These are phyloP conservation scores for Suillus sp. DNA, from an alignment of 768 basidiomycete genomes.

Conservation along the genomic window DNA sequence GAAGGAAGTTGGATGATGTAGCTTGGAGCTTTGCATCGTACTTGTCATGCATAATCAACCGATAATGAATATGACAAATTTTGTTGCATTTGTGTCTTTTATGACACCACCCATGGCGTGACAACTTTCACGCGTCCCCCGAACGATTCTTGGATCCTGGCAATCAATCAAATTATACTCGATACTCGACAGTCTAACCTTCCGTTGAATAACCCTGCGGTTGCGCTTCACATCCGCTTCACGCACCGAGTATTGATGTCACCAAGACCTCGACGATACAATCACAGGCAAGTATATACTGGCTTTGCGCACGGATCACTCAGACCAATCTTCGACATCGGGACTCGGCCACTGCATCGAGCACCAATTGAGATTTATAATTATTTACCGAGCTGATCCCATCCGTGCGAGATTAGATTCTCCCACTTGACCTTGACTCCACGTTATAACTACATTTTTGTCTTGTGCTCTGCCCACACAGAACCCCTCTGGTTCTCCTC, in stretches of 20 bases:
- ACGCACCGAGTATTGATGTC: neutral
- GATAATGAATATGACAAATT: neutral
- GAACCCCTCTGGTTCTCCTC: slow-evolving; percentile 21
- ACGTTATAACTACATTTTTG: neutral
- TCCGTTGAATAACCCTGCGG: neutral
- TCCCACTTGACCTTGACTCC: neutral
- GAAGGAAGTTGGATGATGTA: neutral
- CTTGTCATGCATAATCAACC: too few species aligned
- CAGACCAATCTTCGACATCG: neutral
- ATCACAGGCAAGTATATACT: neutral
- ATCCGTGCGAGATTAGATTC: neutral
- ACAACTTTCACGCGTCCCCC: neutral
- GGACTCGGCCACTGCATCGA: neutral
- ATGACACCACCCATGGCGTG: neutral
- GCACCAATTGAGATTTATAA: neutral
- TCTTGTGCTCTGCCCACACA: slow-evolving; percentile 1
- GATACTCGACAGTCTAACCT: neutral
- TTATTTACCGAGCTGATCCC: neutral
- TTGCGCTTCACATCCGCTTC: neutral
- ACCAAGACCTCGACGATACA: neutral
- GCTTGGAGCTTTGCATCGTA: neutral
- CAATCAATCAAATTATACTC: neutral
- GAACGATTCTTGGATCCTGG: neutral
- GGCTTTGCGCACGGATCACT: neutral
- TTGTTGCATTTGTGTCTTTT: neutral